Base-by-base conservation (phyloP, 148 eudicot genomes). In the Selenicereus undatus region DNA sequence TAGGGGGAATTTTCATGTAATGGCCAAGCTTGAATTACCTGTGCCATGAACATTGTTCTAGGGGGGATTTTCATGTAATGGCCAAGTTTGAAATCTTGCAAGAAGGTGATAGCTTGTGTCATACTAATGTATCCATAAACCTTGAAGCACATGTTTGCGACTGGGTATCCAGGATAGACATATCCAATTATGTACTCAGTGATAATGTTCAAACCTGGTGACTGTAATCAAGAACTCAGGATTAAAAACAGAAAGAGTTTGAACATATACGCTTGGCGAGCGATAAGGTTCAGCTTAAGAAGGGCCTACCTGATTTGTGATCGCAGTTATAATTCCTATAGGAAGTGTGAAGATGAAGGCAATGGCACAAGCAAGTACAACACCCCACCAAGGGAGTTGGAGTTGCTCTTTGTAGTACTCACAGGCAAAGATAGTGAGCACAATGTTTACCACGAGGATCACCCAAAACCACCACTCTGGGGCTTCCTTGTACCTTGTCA, bases 341-440 rank as follows among this genome's bases (percentile, higher is more conserved):
- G 99, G 99, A 50, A 97, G 95, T 43, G 99, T 97, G 87, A 97
- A 97, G 89, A 92, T 79, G 80, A 97, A 88, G 83, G 98, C 97
- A 75, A 97, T 91, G 30, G 81, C 83, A 77, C 99, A 94, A n/a
- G 99, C 97, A 70, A 97, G 86, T 45, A 97, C 18, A 74, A 97
- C 99, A 48, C 99, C 99, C 99, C 98, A 97, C 99, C 99, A 97
- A 26, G 99, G 98, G 78, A 97, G 70, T 85, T 94, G 99, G 73
- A 97, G 99, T 72, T 96, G 99, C 6, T 93, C 93, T 36, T 88
- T 92, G 90, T 91, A 94, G 76, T 96, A 96, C 88, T 96, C 99
- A 9, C 99, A 96, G 0, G 97, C 97, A 74, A 92, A 89, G 48
- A 94, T 84, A 43, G 99, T 90, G 36, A 82, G 85, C 27, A 83